These are phyloP conservation scores for Trichosporon ovoides DNA, from an alignment of 1,284 basidiomycete genomes.

Conservation along the genomic window DNA sequence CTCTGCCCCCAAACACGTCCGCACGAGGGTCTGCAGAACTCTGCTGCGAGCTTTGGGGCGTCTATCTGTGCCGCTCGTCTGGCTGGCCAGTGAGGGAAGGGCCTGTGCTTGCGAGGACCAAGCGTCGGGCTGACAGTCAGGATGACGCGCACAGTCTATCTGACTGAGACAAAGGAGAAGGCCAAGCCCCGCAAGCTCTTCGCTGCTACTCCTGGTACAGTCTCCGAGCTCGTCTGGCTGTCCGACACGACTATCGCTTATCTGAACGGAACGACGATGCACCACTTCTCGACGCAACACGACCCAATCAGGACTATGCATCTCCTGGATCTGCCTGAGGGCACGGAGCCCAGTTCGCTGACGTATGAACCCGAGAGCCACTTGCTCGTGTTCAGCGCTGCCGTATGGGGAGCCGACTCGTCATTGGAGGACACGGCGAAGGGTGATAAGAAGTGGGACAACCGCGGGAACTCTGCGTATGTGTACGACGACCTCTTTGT, in stretches of 20 bases:
- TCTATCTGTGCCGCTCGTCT: neutral
- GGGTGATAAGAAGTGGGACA: conserved; percentile 65
- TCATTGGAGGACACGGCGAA: conserved; percentile 61
- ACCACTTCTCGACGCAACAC: conserved; percentile 20
- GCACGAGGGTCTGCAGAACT: neutral
- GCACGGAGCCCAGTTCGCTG: conserved; percentile 59
- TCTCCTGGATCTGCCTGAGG: conserved; percentile 48
- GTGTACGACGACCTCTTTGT: conserved; percentile 73
- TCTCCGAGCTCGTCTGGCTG: conserved; percentile 42
- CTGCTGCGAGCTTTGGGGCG: neutral
- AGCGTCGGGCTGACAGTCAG: conserved; percentile 46
- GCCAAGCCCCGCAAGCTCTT: conserved; percentile 25
- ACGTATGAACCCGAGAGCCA: conserved; percentile 53
- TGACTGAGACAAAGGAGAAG: conserved; percentile 21
- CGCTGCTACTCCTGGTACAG: conserved; percentile 19
- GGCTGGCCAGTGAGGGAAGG: neutral
- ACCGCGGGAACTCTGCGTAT: conserved; percentile 64
- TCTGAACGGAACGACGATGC: conserved; percentile 36
- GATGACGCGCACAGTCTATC: conserved; percentile 62
- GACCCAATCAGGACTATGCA: conserved; percentile 8
- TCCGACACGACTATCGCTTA: conserved; percentile 39
- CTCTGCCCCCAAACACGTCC: neutral
- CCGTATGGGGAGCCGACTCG: conserved; percentile 64
- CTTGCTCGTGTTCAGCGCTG: conserved; percentile 60
- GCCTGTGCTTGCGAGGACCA: neutral